phyloP scores from a whole-genome alignment of 768 basidiomycete genomes.

The Lactifluus rugatus region DNA sequence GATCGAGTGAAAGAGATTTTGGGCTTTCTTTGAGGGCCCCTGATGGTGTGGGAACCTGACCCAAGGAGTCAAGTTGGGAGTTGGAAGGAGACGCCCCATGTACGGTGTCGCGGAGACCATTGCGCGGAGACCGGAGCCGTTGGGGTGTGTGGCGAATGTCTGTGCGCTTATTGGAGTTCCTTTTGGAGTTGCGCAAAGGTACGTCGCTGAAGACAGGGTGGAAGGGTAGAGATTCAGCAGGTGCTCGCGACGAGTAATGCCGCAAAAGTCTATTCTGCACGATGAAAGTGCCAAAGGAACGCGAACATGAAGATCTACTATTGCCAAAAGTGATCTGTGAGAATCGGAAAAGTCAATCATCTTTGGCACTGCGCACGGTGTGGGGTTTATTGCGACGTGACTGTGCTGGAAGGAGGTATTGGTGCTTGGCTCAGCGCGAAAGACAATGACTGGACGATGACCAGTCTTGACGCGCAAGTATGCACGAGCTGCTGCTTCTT shows the following conservation, averaged over 20 bases:
- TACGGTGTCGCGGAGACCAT: not conserved
- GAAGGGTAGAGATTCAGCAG: not conserved
- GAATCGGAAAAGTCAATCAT: not conserved
- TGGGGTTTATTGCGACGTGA: not conserved
- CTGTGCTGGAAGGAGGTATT: not conserved
- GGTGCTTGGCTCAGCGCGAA: not conserved
- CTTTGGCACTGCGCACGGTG: not conserved
- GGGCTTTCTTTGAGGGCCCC: not conserved
- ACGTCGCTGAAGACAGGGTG: not conserved
- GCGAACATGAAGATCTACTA: not conserved
- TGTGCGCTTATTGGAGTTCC: not conserved
- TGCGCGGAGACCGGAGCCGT: not conserved
- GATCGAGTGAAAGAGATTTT: not conserved
- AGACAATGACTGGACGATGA: not conserved
- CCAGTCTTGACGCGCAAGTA: conserved; percentile 28
- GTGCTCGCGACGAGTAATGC: conserved; percentile 4
- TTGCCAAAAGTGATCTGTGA: not conserved
- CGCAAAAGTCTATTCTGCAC: not conserved
- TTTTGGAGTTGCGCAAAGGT: not conserved
- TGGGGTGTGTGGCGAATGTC: not conserved
- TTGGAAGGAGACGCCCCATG: not conserved
- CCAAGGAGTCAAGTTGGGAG: not conserved
- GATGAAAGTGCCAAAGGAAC: not conserved
- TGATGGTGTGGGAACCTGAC: not conserved
- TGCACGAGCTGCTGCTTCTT: conserved; percentile 41